A percentile compares a stretch with the other conserved stretches of the same genome.
phyloP scores from a whole-genome alignment of 495 filamentous ascomycete genomes.

The Hyaloscypha finlandica region DNA sequence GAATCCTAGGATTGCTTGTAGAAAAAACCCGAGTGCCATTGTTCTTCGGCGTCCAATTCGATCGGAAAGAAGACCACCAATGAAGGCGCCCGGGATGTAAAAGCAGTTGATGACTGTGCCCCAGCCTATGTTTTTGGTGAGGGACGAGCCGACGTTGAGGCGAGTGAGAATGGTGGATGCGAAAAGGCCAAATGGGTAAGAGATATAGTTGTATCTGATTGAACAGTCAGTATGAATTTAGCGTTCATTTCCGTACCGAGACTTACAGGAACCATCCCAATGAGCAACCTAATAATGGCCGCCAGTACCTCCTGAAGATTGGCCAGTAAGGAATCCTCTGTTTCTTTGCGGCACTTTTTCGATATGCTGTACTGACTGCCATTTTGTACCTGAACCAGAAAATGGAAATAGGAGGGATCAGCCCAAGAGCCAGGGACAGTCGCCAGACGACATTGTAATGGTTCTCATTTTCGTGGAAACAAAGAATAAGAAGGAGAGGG shows the following conservation, averaged over 20 bases:
- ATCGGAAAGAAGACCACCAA: constrained; percentile 50
- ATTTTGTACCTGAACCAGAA: constrained; percentile 55
- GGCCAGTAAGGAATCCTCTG: constrained; percentile 30
- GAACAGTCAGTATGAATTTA: background rate
- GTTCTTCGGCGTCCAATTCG: constrained; percentile 48
- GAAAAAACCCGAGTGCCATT: constrained; percentile 45
- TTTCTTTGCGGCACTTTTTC: constrained; percentile 46
- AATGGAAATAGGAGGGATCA: constrained; percentile 49
- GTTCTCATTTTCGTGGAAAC: constrained; percentile 43
- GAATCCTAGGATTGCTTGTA: constrained; percentile 47
- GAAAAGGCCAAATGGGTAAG: constrained; percentile 42
- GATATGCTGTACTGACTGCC: constrained; percentile 49
- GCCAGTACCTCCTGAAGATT: constrained; percentile 42
- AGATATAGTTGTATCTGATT: constrained; percentile 39
- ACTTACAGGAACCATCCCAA: constrained; percentile 43
- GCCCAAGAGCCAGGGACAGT: constrained; percentile 44
- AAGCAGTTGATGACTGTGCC: constrained; percentile 51
- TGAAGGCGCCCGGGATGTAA: constrained; percentile 47
- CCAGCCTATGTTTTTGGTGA: constrained; percentile 46
- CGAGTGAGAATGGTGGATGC: constrained; percentile 38
- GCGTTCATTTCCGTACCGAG: background rate
- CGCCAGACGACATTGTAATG: constrained; percentile 44
- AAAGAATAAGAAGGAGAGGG: constrained; percentile 47
- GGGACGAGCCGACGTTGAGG: constrained; percentile 40
- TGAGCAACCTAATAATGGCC: constrained; percentile 38